phyloP scores from a whole-genome alignment of 306 rosid species.

The Spatholobus suberectus region DNA sequence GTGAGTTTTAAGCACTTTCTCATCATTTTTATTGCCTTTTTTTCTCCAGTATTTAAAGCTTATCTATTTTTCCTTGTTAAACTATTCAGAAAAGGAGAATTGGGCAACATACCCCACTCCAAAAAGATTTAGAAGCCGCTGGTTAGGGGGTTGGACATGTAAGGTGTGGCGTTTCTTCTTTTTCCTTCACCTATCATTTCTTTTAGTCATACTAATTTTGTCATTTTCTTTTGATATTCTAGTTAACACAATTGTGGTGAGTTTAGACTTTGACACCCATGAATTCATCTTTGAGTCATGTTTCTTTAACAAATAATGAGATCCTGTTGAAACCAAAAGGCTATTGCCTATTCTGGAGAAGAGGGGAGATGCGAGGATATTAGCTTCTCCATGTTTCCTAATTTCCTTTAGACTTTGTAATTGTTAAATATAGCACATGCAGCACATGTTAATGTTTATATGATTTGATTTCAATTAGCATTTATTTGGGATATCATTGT shows the following conservation, averaged over 20 bases:
- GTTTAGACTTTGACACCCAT: constrained; percentile 3
- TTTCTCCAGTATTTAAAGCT: constrained; percentile 26
- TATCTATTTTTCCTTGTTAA: constrained; percentile 18
- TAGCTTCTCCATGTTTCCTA: background rate
- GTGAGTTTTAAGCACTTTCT: constrained; percentile 54
- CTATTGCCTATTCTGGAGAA: background rate
- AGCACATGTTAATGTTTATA: background rate
- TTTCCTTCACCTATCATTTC: constrained; percentile 30
- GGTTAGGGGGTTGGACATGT: constrained; percentile 85
- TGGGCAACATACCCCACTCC: constrained; percentile 41
- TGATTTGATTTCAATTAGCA: background rate
- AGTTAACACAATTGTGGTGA: background rate
- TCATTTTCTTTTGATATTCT: constrained; percentile 4
- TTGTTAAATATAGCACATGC: background rate
- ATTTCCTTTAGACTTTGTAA: background rate
- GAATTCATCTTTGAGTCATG: constrained; percentile 2
- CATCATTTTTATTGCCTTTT: background rate
- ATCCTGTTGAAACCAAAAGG: background rate
- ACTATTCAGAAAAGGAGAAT: constrained; percentile 50
- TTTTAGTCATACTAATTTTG: background rate
- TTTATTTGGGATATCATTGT: too few relatives aligned
- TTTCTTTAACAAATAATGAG: background rate
- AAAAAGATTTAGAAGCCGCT: constrained; percentile 75
- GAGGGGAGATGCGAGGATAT: constrained; percentile 1
- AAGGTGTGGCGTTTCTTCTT: constrained; percentile 54